phyloP scores from a whole-genome alignment of 345 rosid species.

The Eutrema yunnanense region DNA sequence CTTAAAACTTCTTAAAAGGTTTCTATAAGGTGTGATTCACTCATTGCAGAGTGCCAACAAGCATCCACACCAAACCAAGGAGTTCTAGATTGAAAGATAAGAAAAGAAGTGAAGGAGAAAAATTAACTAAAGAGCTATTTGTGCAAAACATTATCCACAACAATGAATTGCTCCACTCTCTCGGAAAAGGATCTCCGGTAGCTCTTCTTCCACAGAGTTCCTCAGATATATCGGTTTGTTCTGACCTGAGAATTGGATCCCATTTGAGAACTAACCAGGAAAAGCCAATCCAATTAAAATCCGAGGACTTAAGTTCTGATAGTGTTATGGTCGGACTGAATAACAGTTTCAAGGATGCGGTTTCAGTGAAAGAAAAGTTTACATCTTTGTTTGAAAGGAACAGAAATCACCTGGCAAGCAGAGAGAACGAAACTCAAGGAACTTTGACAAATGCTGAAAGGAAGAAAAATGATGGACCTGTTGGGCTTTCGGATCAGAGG shows the following conservation, averaged over 20 bases:
- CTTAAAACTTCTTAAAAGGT: neutral
- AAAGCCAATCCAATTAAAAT: conserved; percentile 31
- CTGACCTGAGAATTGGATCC: conserved; percentile 66
- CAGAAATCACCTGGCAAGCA: conserved; percentile 12
- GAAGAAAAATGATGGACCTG: conserved; percentile 32
- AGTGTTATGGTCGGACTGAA: neutral
- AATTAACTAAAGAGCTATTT: conserved; percentile 71
- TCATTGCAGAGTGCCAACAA: conserved; percentile 53
- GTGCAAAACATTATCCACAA: conserved; percentile 57
- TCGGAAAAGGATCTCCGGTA: conserved; percentile 71
- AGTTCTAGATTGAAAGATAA: conserved; percentile 90
- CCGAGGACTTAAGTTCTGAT: conserved; percentile 31
- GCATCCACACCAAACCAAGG: conserved; percentile 57
- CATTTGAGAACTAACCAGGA: conserved; percentile 40
- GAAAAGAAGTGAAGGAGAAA: conserved; percentile 85
- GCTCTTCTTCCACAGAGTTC: conserved; percentile 77
- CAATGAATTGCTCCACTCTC: conserved; percentile 60
- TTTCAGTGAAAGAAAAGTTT: conserved; percentile 53
- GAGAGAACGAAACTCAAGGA: neutral
- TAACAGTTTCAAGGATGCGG: conserved; percentile 29
- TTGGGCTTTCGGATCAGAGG: conserved; percentile 73
- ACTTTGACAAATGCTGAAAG: conserved; percentile 24
- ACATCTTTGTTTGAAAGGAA: conserved; percentile 50
- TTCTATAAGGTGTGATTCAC: neutral
- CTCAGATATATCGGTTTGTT: conserved; percentile 60